Base-by-base conservation (phyloP, 805 yeast species). In the Teunomyces tritomae region DNA sequence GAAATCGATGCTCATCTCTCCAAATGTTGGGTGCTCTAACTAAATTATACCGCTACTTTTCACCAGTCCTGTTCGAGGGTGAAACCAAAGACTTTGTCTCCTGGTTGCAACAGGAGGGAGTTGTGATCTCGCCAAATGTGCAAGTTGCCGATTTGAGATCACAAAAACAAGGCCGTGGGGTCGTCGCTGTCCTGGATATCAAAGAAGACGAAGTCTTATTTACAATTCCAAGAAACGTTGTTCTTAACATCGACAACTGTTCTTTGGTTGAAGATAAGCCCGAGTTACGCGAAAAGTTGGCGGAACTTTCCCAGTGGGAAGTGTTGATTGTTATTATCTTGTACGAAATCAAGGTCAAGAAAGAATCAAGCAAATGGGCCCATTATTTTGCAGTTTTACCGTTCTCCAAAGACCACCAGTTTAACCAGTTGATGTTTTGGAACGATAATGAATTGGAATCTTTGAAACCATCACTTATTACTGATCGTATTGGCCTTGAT, bases 391-490 rank as follows among this genome's bases (percentile, higher is more conserved):
- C 79, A 16, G 80, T 91, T 0, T 71, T 92, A 35, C 98, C 98
- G 0, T 47, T 70, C 13, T n/a, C 16, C 17, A 43, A 43, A 16
- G 70, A 65, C 43, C 24, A 27, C 5, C 58, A 56, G n/a, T 81
- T 85, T 64, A 76, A 83, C 57, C 84, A 84, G 30, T 77, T 90
- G 49, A 87, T 90, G 82, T 89, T 82, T 58, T 92, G 99, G 98
- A 51, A 53, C 1, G 80, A 79, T 0, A 74, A 73, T 0, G 94
- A 92, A 48, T 59, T 87, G 34, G 51, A 68, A 3, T 48, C 53
- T 1, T 71, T 92, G 50, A 56, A 71, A 39, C 97, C 97, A 0
- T 89, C 97, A 0, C 72, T 80, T 35, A 82, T 91, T 2, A 56
- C 84, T 28, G 72, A 75, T 3, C 74, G 96, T 61, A 75, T 92